Evolutionary conservation across 2,329 filamentous ascomycete species (phyloP), one percentile per base, ranked within the genome.

Genomic region (Xylariaceae sp.): DNA sequence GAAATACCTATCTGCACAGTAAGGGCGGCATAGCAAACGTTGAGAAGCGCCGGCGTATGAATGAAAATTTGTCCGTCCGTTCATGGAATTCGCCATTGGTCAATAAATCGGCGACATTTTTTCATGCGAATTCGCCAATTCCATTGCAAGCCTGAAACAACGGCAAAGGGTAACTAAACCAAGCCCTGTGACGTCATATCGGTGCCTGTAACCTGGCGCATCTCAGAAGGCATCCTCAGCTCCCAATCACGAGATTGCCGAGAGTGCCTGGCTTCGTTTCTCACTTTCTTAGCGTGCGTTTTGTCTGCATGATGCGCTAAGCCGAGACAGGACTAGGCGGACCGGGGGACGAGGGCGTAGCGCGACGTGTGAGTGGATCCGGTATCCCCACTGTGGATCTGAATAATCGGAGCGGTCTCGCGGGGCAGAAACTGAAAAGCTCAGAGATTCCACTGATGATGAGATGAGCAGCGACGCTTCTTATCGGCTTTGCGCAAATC

Each of bases 371-470:
- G 11, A 41, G 37, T 41, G 37, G 37, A 41, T 48, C 52, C 51
- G 9, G 23, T 18, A n/a, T 3, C 39, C 39, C 45, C 51, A 49
- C 41, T 23, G 37, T 41, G 13, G 13, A 8, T 37, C 35, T 52
- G 10, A 56, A 10, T 45, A 50, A 41, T 23, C 11, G 53, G 53
- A 59, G 68, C 68, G 67, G 68, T 68, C 59, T 30, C 47, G 54
- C 17, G 2, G 2, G 62, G 68, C 66, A 70, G 63, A 63, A 68
- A 57, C 64, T 57, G 56, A 68, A 68, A 68, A 66, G 65, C 60
- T 61, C 61, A 64, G 64, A 56, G 53, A 58, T 41, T 56, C 9
- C 13, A 18, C 17, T 18, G 37, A 41, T 41, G 37, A 30, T 30
- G 23, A 30, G 23, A 30, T 41, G 11, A 50, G 18, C 8, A 50